Conservation (phyloP, 208 protist genomes). For the Leishmania tarentolae region DNA sequence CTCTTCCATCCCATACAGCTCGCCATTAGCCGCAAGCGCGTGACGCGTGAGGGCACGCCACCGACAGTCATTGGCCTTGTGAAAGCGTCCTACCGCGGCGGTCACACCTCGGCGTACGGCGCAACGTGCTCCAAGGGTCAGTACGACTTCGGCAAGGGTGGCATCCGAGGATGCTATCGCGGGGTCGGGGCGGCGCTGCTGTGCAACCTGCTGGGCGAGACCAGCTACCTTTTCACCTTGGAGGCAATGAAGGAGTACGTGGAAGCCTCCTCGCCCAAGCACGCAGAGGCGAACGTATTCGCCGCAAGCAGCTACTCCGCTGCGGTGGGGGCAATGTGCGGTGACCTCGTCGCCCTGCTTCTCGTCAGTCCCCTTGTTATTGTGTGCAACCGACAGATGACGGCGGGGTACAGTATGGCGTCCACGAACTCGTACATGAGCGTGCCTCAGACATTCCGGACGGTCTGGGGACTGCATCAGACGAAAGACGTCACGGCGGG, state of each 20-base stretch:
- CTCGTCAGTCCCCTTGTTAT: constrained; percentile 71
- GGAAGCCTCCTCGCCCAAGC: constrained; percentile 2
- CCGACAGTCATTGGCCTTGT: constrained; percentile 55
- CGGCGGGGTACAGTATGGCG: constrained; percentile 76
- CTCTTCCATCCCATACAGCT: constrained; percentile 83
- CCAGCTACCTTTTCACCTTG: constrained; percentile 73
- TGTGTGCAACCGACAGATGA: constrained; percentile 84
- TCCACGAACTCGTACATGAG: constrained; percentile 49
- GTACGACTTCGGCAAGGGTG: constrained; percentile 50
- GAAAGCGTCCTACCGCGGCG: constrained; percentile 56
- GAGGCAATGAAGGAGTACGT: constrained; percentile 72
- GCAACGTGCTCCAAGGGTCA: constrained; percentile 3
- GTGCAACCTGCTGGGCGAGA: constrained; percentile 77
- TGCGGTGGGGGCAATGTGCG: constrained; percentile 72
- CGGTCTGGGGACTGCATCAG: constrained; percentile 62
- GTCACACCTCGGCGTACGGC: constrained; percentile 32
- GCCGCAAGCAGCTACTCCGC: constrained; percentile 48
- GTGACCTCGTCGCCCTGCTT: constrained; percentile 64
- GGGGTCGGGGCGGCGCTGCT: constrained; percentile 70
- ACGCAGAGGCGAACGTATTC: constrained; percentile 3
- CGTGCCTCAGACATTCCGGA: constrained; percentile 38
- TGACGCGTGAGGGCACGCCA: constrained; percentile 60
- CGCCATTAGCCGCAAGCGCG: constrained; percentile 76
- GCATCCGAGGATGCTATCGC: constrained; percentile 70
- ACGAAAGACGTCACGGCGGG: not conserved